These are phyloP conservation scores for Plantago ovata DNA, from an alignment of 257 asterid species.

Conservation along the genomic window DNA sequence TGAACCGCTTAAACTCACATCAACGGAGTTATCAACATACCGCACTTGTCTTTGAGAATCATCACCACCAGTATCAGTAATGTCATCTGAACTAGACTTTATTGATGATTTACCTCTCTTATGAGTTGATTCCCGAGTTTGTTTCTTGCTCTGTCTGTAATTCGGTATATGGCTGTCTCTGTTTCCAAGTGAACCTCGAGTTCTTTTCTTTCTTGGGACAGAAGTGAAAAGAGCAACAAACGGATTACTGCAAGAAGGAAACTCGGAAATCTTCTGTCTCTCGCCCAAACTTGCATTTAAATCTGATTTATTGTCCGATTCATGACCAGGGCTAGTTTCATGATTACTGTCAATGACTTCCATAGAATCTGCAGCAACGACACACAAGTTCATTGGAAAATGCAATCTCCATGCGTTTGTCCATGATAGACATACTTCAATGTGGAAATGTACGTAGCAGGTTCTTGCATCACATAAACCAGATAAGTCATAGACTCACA, in stretches of 20 bases:
- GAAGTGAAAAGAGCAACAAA: background rate
- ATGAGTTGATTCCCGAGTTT: background rate
- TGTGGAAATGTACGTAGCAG: too few species aligned
- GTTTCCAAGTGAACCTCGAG: background rate
- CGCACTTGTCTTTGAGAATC: background rate
- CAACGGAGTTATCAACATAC: background rate
- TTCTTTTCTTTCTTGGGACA: conserved; percentile 4
- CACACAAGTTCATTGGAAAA: too few species aligned
- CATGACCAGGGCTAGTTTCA: conserved; percentile 2
- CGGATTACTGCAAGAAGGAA: background rate
- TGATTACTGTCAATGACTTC: background rate
- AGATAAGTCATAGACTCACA: too few species aligned
- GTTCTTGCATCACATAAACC: too few species aligned
- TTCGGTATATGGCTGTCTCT: background rate
- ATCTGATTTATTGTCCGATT: background rate
- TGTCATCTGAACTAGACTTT: background rate
- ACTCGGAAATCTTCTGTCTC: background rate
- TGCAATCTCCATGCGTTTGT: too few species aligned
- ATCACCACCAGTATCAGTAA: background rate
- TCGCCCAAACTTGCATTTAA: background rate
- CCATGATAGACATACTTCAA: too few species aligned
- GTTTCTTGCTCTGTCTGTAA: background rate
- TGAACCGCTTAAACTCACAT: background rate
- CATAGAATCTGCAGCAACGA: conserved; percentile 2
- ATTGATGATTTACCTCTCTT: background rate